Evolutionary conservation across 139 green algal species (phyloP), one percentile per base, ranked within the genome.

Genomic region (Axilococcus clingmanii): DNA sequence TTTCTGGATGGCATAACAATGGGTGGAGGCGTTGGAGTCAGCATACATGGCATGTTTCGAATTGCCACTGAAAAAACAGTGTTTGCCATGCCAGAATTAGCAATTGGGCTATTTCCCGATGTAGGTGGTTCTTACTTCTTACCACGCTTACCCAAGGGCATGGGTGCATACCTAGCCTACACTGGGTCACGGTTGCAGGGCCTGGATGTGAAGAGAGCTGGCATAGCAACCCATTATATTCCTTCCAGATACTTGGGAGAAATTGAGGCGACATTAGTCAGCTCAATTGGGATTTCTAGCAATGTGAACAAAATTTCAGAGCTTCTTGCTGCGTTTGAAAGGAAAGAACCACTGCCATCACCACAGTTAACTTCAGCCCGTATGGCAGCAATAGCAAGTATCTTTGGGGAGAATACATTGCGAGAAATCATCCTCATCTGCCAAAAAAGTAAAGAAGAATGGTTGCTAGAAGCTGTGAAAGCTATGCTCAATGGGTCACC

Each of bases 61-160:
- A 69, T 97, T 2, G 89, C 82, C 7, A 97, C 91, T 1, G 86
- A 95, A 48, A 69, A 80, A 47, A 89, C 79, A 3, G 24, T 97
- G 11, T 94, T 95, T 63, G 87, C 91, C 5, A 98, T 98, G 91
- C 91, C 91, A n/a, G 91, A 98, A 72, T 81, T 63, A 20, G 84
- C 64, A 45, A 96, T 98, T 28, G 91, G 91, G 0, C 73, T 98
- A n/a, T 93, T 93, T 57, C 85, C 88, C 2, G 91, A 98, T 50
- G 76, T 98, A 0, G 91, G 91, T 7, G 80, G 74, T 3, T 85
- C 80, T 3, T 78, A 72, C 53, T 95, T 95, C 57, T 79, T 97
- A 38, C 57, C 65, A 2, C 51, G 58, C 16, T 67, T 91, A 40
- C 72, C 62, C 0, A 67, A 71, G 15, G 49, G 68, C 30, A 32